These are phyloP conservation scores for Graphium sp. DNA, from an alignment of 2,329 filamentous ascomycete species.

Conservation along the genomic window DNA sequence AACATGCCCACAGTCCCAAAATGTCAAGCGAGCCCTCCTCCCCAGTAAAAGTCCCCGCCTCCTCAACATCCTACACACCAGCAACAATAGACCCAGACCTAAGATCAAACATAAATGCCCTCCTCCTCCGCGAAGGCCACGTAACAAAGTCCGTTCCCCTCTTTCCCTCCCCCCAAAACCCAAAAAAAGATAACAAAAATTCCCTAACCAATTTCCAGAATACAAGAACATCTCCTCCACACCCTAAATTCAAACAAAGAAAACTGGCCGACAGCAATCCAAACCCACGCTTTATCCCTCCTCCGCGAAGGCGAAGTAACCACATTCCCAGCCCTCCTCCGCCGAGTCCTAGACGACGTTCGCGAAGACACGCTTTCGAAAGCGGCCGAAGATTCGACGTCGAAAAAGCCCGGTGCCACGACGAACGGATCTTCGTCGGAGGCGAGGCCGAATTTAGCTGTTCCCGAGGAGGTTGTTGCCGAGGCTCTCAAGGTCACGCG, in stretches of 20 bases:
- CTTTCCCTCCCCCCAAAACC: constrained; percentile 1
- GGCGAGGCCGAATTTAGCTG: constrained; percentile 24
- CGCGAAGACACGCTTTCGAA: constrained; percentile 26
- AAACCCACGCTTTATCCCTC: constrained; percentile 40
- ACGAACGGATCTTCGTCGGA: constrained; percentile 2
- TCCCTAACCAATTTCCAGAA: constrained; percentile 19
- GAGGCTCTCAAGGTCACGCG: constrained; percentile 43
- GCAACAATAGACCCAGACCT: constrained; percentile 45
- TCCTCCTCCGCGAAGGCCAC: constrained; percentile 41
- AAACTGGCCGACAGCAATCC: constrained; percentile 46
- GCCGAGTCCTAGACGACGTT: constrained; percentile 44
- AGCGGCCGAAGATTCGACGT: constrained; percentile 15
- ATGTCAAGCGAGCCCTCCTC: constrained; percentile 21
- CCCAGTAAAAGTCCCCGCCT: constrained; percentile 42
- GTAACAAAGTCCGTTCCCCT: constrained; percentile 31
- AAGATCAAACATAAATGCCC: constrained; percentile 43
- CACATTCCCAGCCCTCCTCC: constrained; percentile 43
- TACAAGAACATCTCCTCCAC: constrained; percentile 48
- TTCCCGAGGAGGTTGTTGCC: constrained; percentile 40
- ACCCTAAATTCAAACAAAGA: constrained; percentile 38
- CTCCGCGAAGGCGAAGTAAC: constrained; percentile 41
- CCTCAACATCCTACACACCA: constrained; percentile 40
- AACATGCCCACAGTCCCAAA: background rate
- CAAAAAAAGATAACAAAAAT: background rate
- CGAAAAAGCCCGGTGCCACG: constrained; percentile 4